Percentiles rank a stretch among this genome's conserved stretches.
Evolutionary conservation across 441 rosid genomes (phyloP).

Genomic region (Macaranga tanarius): DNA sequence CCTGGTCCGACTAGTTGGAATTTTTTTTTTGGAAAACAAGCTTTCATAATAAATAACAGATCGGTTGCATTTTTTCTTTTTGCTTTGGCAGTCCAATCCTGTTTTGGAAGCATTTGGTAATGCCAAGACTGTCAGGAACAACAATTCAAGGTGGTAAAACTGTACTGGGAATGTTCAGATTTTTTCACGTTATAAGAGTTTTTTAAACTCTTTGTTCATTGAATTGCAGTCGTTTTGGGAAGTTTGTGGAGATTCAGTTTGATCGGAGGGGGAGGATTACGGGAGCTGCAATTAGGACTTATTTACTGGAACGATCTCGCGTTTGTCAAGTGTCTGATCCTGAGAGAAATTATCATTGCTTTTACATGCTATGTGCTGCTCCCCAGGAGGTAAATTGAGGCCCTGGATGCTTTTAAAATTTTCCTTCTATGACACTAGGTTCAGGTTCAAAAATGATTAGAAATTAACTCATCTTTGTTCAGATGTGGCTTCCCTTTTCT

Average conservation of each 20-base stretch:
- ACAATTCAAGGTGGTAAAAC: conserved; percentile 78
- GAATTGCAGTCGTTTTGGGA: conserved; percentile 84
- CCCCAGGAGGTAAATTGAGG: conserved; percentile 65
- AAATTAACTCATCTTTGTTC: not conserved
- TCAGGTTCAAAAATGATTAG: not conserved
- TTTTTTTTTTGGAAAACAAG: conserved; percentile 22
- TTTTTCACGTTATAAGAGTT: conserved; percentile 13
- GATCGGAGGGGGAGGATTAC: conserved; percentile 79
- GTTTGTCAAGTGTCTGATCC: conserved; percentile 98
- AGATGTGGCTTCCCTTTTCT: not conserved
- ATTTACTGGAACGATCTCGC: conserved; percentile 91
- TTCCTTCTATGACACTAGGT: conserved; percentile 11
- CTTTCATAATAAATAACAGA: conserved; percentile 1
- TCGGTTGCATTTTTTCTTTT: conserved; percentile 5
- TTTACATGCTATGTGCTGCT: conserved; percentile 98
- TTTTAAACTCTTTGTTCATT: not conserved
- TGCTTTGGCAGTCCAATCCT: conserved; percentile 85
- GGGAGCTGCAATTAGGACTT: conserved; percentile 98
- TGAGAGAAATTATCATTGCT: conserved; percentile 98
- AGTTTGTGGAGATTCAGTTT: conserved; percentile 99
- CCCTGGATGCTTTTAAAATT: conserved; percentile 22
- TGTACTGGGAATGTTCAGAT: not conserved
- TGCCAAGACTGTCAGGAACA: conserved; percentile 96
- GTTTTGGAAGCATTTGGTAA: conserved; percentile 99
- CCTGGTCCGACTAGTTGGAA: conserved; percentile 10